Conservation (phyloP, 257 asterid species). For the Gentiana macrophylla region DNA sequence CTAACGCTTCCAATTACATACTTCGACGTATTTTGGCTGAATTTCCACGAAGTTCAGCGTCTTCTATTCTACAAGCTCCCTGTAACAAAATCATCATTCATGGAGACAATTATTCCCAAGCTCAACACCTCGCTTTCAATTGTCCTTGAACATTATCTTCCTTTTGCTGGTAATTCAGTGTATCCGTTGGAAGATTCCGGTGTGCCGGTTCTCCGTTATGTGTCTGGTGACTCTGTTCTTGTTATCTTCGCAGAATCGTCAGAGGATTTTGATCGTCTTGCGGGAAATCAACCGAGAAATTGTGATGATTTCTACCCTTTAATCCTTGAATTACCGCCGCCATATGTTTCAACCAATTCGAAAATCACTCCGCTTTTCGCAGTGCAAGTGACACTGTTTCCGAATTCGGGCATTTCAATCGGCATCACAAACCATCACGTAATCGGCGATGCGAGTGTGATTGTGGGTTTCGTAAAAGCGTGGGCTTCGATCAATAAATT, state of each 20-base stretch:
- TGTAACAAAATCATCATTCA: constrained; percentile 22
- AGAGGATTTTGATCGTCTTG: constrained; percentile 17
- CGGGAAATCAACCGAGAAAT: constrained; percentile 13
- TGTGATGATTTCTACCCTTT: constrained; percentile 17
- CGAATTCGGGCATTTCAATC: constrained; percentile 17
- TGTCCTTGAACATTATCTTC: constrained; percentile 35
- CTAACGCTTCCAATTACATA: constrained; percentile 25
- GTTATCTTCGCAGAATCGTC: constrained; percentile 24
- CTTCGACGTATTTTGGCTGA: constrained; percentile 25
- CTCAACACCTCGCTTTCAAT: constrained; percentile 31
- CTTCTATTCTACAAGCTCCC: constrained; percentile 35
- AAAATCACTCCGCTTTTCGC: background rate
- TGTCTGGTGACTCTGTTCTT: constrained; percentile 17
- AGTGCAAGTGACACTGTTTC: constrained; percentile 15
- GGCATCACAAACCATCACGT: constrained; percentile 20
- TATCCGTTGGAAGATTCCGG: constrained; percentile 1
- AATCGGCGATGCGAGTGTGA: constrained; percentile 18
- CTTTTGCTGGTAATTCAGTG: constrained; percentile 30
- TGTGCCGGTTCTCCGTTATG: constrained; percentile 16
- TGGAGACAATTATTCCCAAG: constrained; percentile 21
- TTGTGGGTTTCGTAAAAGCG: constrained; percentile 11
- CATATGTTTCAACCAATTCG: background rate
- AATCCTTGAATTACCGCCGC: constrained; percentile 18
- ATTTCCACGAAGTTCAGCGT: constrained; percentile 27
- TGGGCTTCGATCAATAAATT: constrained; percentile 18